A percentile compares a stretch with the other conserved stretches of the same genome.
phyloP scores from a whole-genome alignment of 495 filamentous ascomycete species.

The Chaetomium fimeti region DNA sequence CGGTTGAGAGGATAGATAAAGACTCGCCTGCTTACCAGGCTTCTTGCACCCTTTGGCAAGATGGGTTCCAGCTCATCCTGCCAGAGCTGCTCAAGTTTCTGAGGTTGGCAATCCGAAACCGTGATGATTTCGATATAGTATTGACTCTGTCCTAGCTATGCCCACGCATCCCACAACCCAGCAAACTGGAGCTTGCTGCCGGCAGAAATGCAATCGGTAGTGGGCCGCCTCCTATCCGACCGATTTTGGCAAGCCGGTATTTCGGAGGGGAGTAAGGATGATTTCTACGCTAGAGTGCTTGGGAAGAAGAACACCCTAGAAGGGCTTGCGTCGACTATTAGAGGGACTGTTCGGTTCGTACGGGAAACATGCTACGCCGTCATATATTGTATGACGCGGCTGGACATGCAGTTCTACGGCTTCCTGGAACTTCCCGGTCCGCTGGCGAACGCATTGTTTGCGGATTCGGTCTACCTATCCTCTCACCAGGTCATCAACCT shows the following conservation, averaged over 20 bases:
- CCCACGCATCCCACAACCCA: constrained; percentile 91
- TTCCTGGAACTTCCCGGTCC: constrained; percentile 79
- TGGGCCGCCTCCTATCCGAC: constrained; percentile 84
- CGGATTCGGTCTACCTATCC: constrained; percentile 78
- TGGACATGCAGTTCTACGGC: constrained; percentile 87
- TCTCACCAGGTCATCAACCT: constrained; percentile 90
- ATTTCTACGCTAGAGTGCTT: constrained; percentile 89
- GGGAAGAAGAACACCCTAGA: constrained; percentile 86
- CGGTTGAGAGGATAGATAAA: constrained; percentile 81
- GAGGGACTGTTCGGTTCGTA: constrained; percentile 81
- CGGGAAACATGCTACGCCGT: constrained; percentile 92
- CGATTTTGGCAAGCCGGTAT: constrained; percentile 99
- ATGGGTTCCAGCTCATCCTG: constrained; percentile 75
- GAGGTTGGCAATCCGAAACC: constrained; percentile 50
- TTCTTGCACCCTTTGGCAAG: constrained; percentile 76
- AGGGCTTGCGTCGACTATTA: constrained; percentile 88
- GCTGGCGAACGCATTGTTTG: constrained; percentile 78
- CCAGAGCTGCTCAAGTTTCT: constrained; percentile 85
- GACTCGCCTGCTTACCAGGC: constrained; percentile 63
- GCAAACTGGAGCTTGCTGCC: constrained; percentile 79
- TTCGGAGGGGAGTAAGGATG: constrained; percentile 87
- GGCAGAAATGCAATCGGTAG: constrained; percentile 70
- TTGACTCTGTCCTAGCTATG: constrained; percentile 55
- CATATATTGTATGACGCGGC: constrained; percentile 84
- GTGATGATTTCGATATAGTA: not conserved